Evolutionary conservation across 345 rosid species (phyloP), one percentile per base, ranked within the genome.

Genomic region (Sisymbrium irio): DNA sequence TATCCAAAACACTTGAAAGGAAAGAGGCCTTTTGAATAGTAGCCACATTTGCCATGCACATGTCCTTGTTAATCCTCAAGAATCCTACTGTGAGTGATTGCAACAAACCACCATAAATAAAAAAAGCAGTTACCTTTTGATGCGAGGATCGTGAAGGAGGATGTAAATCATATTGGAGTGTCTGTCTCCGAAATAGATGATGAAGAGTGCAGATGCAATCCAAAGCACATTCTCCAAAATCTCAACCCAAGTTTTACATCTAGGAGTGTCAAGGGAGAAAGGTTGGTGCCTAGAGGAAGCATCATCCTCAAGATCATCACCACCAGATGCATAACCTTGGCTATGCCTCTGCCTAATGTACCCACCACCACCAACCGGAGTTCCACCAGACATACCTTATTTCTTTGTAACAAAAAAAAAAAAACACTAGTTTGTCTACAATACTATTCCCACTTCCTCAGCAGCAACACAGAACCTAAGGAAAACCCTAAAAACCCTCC

Each of bases 341-440:
- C 97, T 91, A 78, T 91, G 96, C 71, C 98, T 88, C 81, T 91
- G 98, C 81, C 97, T 88, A 85, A 89, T 86, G 74, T 85, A 88
- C 18, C 98, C 95, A 70, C 98, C 97, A 62, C 93, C 97, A 57
- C 80, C 88, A 37, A 82, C 85, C 0, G 98, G 98, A 46, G 97
- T 83, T 60, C 98, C 98, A 64, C 98, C 93, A 36, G 97, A 94
- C 98, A 94, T 91, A 15, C 10, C 11, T n/a, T n/a, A n/a, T n/a
- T n/a, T n/a, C n/a, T n/a, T n/a, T n/a, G n/a, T n/a, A n/a, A n/a
- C n/a, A n/a, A n/a, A n/a, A n/a, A n/a, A n/a, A n/a, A n/a, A n/a
- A n/a, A 55, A n/a, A 28, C 65, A 67, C 51, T 63, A 27, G 5
- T 47, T 32, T 60, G 18, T 15, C 33, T 28, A 49, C 32, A 35